Evolutionary conservation across 2,329 filamentous ascomycete genomes (phyloP).

Genomic region (Alternaria sp.): DNA sequence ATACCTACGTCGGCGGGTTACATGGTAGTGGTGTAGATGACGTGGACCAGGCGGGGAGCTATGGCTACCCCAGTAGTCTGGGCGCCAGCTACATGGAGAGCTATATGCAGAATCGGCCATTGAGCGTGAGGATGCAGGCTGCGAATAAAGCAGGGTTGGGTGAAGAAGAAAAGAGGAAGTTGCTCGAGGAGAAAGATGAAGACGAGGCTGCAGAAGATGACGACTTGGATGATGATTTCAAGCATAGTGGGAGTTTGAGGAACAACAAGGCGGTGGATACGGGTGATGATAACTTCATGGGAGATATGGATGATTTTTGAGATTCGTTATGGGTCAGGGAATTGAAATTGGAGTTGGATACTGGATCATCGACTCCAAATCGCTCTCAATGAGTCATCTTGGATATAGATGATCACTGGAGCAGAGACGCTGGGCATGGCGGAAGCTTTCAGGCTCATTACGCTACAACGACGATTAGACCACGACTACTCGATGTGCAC

Average conservation of each 20-base stretch:
- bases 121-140: constrained; percentile 47
- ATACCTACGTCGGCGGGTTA: constrained; percentile 48
- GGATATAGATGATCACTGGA: neutral
- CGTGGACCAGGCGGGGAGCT: constrained; percentile 44
- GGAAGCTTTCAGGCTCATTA: neutral
- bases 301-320: constrained; percentile 48
- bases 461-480: neutral
- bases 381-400: neutral
- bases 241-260: neutral
- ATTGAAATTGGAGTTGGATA: neutral
- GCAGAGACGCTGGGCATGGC: neutral
- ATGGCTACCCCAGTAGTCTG: constrained; percentile 45
- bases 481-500: neutral
- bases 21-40: constrained; percentile 45
- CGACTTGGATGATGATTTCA: neutral
- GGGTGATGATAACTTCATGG: constrained; percentile 27
- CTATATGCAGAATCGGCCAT: constrained; percentile 47
- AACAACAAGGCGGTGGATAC: neutral
- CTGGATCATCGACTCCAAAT: neutral
- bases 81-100: constrained; percentile 51
- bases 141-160: constrained; percentile 41
- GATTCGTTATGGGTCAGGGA: neutral
- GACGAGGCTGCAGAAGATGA: constrained; percentile 13
- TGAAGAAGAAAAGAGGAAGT: constrained; percentile 32
- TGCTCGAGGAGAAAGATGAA: constrained; percentile 20